Evolutionary conservation across 371 early-diverging fungal species (phyloP).

Genomic region (Mortierella sp.): DNA sequence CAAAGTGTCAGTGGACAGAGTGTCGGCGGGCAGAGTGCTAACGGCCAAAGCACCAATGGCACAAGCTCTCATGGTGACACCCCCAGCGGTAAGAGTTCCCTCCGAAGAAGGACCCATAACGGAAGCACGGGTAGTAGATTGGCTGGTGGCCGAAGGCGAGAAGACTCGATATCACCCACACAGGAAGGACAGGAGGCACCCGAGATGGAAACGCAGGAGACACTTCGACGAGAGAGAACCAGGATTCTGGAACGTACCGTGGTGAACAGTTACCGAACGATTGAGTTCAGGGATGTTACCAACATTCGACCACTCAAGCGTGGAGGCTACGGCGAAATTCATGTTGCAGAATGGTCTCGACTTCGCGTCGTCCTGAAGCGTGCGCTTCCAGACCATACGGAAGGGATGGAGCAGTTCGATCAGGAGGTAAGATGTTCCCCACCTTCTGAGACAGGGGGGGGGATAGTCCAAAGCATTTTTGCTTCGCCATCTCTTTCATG

Average conservation of each 20-base stretch:
- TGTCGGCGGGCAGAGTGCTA: too few species aligned
- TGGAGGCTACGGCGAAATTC: constrained; percentile 52
- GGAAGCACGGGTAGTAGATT: too few species aligned
- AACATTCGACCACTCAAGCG: constrained; percentile 37
- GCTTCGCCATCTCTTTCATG: too few species aligned
- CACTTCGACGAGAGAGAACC: constrained; percentile 43
- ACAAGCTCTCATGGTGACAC: too few species aligned
- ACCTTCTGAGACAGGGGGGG: neutral
- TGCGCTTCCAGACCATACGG: constrained; percentile 23
- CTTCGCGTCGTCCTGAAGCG: constrained; percentile 49
- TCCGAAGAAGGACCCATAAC: too few species aligned
- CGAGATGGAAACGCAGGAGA: constrained; percentile 46
- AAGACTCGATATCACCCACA: too few species aligned
- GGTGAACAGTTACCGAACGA: constrained; percentile 30
- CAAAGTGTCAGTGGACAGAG: neutral
- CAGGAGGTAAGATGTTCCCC: constrained; percentile 35
- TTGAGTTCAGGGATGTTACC: constrained; percentile 36
- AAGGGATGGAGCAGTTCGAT: constrained; percentile 45
- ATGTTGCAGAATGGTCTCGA: constrained; percentile 51
- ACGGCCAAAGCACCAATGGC: too few species aligned
- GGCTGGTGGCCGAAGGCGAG: too few species aligned
- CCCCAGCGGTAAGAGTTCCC: too few species aligned
- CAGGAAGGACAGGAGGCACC: constrained; percentile 5
- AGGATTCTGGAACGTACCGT: constrained; percentile 35
- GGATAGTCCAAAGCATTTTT: too few species aligned